phyloP scores from a whole-genome alignment of 441 rosid species.

The Francoa sonchifolia region DNA sequence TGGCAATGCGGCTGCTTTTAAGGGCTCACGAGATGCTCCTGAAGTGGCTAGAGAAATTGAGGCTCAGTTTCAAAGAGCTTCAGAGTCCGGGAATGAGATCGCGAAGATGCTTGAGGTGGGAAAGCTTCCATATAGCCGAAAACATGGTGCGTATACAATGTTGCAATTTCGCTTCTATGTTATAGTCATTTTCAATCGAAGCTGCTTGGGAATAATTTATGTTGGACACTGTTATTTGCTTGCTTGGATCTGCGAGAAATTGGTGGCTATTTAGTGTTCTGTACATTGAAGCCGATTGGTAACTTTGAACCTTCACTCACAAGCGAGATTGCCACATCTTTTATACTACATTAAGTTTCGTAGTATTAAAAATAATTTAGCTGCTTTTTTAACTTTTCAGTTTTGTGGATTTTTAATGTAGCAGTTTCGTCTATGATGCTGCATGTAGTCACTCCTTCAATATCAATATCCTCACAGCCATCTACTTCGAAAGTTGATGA shows the following conservation, averaged over 20 bases:
- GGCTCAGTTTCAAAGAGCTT: conserved; percentile 62
- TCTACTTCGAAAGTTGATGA: conserved; percentile 43
- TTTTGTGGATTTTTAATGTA: conserved; percentile 19
- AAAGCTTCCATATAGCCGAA: conserved; percentile 58
- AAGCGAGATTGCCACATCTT: too few species aligned
- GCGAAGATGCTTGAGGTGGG: conserved; percentile 82
- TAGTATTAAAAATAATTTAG: too few species aligned
- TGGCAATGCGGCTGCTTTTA: conserved; percentile 21
- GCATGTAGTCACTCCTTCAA: conserved; percentile 45
- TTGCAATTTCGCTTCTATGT: too few species aligned
- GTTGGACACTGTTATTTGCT: too few species aligned
- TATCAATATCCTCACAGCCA: conserved; percentile 36
- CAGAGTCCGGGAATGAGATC: conserved; percentile 66
- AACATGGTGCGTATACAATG: conserved; percentile 66
- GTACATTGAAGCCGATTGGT: too few species aligned
- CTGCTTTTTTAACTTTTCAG: too few species aligned
- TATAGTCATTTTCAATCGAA: too few species aligned
- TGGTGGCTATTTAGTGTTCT: too few species aligned
- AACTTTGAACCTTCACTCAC: too few species aligned
- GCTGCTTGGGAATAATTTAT: too few species aligned
- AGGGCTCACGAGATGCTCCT: conserved; percentile 27
- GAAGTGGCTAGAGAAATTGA: conserved; percentile 66
- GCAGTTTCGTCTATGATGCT: conserved; percentile 52
- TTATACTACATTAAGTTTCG: too few species aligned
- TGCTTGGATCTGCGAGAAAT: too few species aligned